Base-by-base conservation (phyloP, 768 basidiomycete genomes). In the Mycena pura region DNA sequence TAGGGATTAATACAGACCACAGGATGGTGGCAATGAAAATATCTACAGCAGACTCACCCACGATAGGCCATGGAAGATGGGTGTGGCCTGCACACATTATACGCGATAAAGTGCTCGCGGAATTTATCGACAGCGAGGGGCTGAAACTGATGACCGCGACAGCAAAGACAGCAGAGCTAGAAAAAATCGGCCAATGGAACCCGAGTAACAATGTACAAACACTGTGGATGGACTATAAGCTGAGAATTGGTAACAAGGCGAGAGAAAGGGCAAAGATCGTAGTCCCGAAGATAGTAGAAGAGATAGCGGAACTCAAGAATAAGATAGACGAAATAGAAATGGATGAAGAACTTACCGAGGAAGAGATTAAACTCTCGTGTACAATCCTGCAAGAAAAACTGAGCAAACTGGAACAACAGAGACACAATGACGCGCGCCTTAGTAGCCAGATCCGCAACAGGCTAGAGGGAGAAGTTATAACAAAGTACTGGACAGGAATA, bases 1-100 rank as follows among this genome's bases (percentile, higher is more conserved):
- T 6, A 27, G 67, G 62, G 0, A 70, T 76, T 8, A 41, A 63
- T 6, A 69, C 72, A 0, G 77, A 80, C 67, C 78, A 79, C 57
- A 36, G 56, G 1, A 62, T 79, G 50, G 72, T 76, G 0, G 62
- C 61, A 22, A 66, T 70, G 0, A 28, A 66, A 14, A 14, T 76
- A 2, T 25, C 63, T 8, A 61, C 64, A 24, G 60, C 65, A 3
- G 45, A 45, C 19, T 40, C 66, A 21, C 72, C 78, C 19, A 32
- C 54, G 8, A 64, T 71, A 25, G 76, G 7, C n/a, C n/a, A n/a
- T n/a, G n/a, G n/a, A n/a, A 19, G 63, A 15, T 66, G 65, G 65
- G 34, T 46, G 0, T 63, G 56, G 65, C 57, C 47, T 1, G 21
- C 17, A 17, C 25, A 28, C n/a, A 54, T 61, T 15, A 29, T 56